Base-by-base conservation (phyloP, 768 basidiomycete species). In the Jaapia argillacea region DNA sequence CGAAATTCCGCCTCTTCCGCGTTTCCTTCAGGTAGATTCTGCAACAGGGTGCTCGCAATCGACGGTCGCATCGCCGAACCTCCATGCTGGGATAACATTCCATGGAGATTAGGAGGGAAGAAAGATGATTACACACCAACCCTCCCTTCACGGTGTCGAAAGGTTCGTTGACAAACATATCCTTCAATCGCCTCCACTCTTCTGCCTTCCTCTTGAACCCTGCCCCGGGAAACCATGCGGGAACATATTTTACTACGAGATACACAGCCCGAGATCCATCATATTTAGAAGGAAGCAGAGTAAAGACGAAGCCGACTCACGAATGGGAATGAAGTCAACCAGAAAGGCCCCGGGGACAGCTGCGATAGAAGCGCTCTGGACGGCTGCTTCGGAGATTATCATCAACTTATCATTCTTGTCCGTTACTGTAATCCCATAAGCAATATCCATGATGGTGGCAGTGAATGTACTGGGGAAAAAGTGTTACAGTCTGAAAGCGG, bases 201-300 rank as follows among this genome's bases (percentile, higher is more conserved):
- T 10, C 37, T 22, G 46, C 41, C 23, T 44, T 41, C 38, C 27
- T 39, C 33, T 50, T 40, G 16, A 50, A 48, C 6, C 37, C 38
- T 4, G 49, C 48, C 7, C 47, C 47, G 36, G 49, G 49, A 24
- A 50, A 49, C 49, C 49, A 50, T 4, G 33, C 25, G 13, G 49
- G 49, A 36, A 50, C 21, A 31, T 50, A 48, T 28, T 45, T 49
- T 5, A 50, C 49, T 49, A 21, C 13, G 10, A 7, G 7, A 38
- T 10, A 21, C 16, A 16, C 16, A 16, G 16, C 28, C 10, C 10
- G 16, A 33, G 28, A 33, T 16, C 10, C 16, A 10, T 10, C 28
- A n/a, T n/a, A n/a, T n/a, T n/a, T n/a, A n/a, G n/a, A n/a, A n/a
- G n/a, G n/a, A n/a, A n/a, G n/a, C n/a, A n/a, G n/a, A 33, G 28